A percentile compares a stretch with the other conserved stretches of the same genome.
phyloP scores from a whole-genome alignment of 2,329 filamentous ascomycete species.

The Mariannaea sp. region DNA sequence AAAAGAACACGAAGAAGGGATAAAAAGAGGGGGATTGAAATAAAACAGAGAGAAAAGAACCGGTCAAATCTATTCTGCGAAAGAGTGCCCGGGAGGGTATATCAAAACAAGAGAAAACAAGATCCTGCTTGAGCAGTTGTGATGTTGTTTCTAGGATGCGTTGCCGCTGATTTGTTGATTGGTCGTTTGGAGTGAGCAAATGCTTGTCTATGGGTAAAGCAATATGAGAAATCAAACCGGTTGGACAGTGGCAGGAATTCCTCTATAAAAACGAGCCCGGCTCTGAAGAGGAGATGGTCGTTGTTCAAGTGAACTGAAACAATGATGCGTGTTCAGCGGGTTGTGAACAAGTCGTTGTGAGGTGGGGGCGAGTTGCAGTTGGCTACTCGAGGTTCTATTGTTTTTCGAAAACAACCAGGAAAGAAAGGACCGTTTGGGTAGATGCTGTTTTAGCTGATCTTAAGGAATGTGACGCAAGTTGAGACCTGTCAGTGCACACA shows the following conservation, averaged over 20 bases:
- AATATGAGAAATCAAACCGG: neutral
- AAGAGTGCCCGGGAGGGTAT: slow-evolving; percentile 22
- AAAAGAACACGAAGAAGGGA: no score
- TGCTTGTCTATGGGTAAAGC: neutral
- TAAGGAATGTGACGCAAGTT: neutral
- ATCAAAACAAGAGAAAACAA: slow-evolving; percentile 3
- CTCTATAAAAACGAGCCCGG: slow-evolving; percentile 26
- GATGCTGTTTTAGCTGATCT: neutral
- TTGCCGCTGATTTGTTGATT: neutral
- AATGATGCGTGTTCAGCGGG: slow-evolving; percentile 4
- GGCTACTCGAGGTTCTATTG: slow-evolving; percentile 20
- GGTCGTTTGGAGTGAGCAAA: neutral
- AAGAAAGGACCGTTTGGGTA: neutral
- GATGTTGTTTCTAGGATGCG: slow-evolving; percentile 15
- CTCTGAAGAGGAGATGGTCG: slow-evolving; percentile 9
- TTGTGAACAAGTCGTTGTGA: neutral
- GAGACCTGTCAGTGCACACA: neutral
- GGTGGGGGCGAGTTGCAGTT: neutral
- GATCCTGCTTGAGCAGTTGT: neutral
- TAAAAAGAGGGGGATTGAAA: no score
- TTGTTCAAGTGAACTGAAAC: slow-evolving; percentile 12
- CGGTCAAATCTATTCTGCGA: slow-evolving; percentile 21
- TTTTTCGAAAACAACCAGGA: slow-evolving; percentile 11
- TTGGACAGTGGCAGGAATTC: neutral
- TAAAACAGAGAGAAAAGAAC: neutral